These are phyloP conservation scores for Populus hybrid DNA, from an alignment of 441 rosid species.

Conservation along the genomic window DNA sequence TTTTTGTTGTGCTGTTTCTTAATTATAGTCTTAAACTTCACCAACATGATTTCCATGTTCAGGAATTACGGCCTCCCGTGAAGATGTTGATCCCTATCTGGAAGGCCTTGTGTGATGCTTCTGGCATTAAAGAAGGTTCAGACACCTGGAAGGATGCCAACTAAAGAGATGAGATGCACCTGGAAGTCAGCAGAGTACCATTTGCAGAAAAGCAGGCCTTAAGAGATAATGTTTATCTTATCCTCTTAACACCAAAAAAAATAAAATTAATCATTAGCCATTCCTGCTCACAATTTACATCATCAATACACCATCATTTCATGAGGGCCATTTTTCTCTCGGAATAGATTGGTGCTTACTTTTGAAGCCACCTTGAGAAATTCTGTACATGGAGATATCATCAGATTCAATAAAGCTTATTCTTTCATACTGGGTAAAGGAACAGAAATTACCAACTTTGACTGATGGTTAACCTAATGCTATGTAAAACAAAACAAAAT, in stretches of 20 bases:
- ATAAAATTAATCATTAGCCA: background rate
- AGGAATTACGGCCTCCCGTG: constrained; percentile 77
- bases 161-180: background rate
- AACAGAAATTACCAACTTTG: background rate
- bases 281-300: background rate
- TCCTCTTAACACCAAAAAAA: background rate
- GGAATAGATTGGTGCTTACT: background rate
- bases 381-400: background rate
- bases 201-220: background rate
- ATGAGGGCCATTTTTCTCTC: background rate
- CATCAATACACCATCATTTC: background rate
- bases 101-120: constrained; percentile 71
- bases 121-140: constrained; percentile 34
- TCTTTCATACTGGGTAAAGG: background rate
- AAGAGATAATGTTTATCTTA: background rate
- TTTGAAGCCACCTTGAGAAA: background rate
- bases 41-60: constrained; percentile 14
- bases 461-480: background rate
- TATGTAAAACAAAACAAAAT: constrained; percentile 4
- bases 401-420: background rate
- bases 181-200: background rate
- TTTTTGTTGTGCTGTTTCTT: background rate
- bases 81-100: constrained; percentile 83
- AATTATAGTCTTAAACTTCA: background rate
- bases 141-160: constrained; percentile 5